Conservation (phyloP, 2,329 filamentous ascomycete genomes). For the Lachnellula arida region DNA sequence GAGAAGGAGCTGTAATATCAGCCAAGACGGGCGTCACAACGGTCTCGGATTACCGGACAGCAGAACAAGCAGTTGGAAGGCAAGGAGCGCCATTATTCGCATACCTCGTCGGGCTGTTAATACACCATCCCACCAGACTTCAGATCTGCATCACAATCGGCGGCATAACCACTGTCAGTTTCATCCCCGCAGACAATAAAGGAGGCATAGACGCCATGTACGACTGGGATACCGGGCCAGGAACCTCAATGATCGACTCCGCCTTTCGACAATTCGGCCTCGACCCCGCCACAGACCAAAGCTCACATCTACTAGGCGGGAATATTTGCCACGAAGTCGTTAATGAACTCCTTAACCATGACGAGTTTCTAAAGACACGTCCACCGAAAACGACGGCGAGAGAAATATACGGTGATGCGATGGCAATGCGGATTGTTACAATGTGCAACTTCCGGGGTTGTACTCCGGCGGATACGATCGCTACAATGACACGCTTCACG, state of each 20-base stretch:
- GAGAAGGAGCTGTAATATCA: slow-evolving; percentile 32
- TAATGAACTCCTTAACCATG: slow-evolving; percentile 27
- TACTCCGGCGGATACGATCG: slow-evolving; percentile 27
- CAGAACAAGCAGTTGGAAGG: slow-evolving; percentile 32
- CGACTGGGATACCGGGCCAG: slow-evolving; percentile 33
- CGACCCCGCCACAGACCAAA: slow-evolving; percentile 27
- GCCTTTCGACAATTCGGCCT: slow-evolving; percentile 29
- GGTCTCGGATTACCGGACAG: slow-evolving; percentile 31
- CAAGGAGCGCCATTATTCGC: slow-evolving; percentile 31
- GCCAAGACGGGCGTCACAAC: slow-evolving; percentile 33
- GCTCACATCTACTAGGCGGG: slow-evolving; percentile 21
- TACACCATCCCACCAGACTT: slow-evolving; percentile 30
- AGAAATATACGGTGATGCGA: slow-evolving; percentile 30
- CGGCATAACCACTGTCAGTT: slow-evolving; percentile 29
- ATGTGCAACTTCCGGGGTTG: slow-evolving; percentile 28
- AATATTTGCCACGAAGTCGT: slow-evolving; percentile 30
- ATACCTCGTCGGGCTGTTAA: slow-evolving; percentile 29
- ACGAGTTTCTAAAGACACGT: slow-evolving; percentile 24
- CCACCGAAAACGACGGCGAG: slow-evolving; percentile 32
- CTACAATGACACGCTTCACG: slow-evolving; percentile 30
- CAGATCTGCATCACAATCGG: slow-evolving; percentile 32
- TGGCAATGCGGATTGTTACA: slow-evolving; percentile 27
- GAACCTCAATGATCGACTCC: slow-evolving; percentile 30
- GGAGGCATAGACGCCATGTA: slow-evolving; percentile 33
- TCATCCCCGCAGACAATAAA: slow-evolving; percentile 29